Evolutionary conservation across 1,284 basidiomycete species (phyloP).

Genomic region (Rhodotorula sp.): DNA sequence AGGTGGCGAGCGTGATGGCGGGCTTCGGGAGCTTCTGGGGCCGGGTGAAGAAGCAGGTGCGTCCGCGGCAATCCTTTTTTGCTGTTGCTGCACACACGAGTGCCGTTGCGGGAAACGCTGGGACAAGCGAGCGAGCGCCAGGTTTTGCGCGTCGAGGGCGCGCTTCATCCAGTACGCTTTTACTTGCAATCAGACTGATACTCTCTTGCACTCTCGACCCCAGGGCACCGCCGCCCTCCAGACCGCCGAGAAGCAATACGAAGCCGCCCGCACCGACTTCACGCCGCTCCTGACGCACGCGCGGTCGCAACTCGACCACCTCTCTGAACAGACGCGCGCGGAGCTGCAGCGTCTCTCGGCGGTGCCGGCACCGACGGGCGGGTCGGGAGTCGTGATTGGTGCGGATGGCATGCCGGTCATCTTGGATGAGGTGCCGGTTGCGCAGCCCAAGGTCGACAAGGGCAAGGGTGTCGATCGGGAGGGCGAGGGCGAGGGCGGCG

Average conservation of each 20-base stretch:
- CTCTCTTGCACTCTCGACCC: neutral
- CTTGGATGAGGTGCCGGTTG: slow-evolving; percentile 10
- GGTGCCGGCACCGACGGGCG: neutral
- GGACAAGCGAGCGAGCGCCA: too few species aligned
- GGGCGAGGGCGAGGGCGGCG: neutral
- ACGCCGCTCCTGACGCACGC: slow-evolving; percentile 39
- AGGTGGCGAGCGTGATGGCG: slow-evolving; percentile 36
- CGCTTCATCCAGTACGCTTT: neutral
- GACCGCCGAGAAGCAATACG: slow-evolving; percentile 34
- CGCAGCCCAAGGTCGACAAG: slow-evolving; percentile 27
- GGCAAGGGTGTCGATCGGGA: slow-evolving; percentile 39
- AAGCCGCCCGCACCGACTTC: slow-evolving; percentile 40
- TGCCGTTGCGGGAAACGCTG: too few species aligned
- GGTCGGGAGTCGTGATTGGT: slow-evolving; percentile 36
- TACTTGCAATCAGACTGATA: neutral
- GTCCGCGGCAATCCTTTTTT: neutral
- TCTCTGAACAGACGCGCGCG: slow-evolving; percentile 33
- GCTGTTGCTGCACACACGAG: too few species aligned
- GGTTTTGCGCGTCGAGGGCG: neutral
- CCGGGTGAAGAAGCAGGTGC: slow-evolving; percentile 41
- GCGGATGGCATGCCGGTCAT: slow-evolving; percentile 39
- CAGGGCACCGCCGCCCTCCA: slow-evolving; percentile 27
- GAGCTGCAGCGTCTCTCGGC: slow-evolving; percentile 38
- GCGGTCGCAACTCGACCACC: slow-evolving; percentile 26
- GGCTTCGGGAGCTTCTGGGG: slow-evolving; percentile 44